phyloP scores from a whole-genome alignment of 2,329 filamentous ascomycete genomes.

The Neospermospora avenae region DNA sequence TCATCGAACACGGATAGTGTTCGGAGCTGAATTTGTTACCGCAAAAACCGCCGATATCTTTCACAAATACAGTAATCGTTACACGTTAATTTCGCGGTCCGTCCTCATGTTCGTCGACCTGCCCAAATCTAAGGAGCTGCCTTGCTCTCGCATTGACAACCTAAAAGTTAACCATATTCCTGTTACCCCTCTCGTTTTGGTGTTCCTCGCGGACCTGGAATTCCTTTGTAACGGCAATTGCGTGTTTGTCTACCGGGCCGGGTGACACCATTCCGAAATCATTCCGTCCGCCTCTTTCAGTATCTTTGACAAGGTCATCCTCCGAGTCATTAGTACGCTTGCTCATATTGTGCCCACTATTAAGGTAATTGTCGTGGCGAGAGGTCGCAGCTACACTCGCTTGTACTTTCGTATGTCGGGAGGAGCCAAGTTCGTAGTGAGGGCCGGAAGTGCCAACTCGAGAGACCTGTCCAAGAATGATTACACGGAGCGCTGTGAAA shows the following conservation, averaged over 20 bases:
- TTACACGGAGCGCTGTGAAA: conserved; percentile 16
- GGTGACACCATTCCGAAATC: neutral
- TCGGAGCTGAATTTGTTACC: too few species aligned
- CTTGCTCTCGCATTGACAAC: neutral
- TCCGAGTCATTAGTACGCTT: conserved; percentile 4
- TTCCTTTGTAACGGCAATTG: conserved; percentile 6
- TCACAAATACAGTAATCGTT: neutral
- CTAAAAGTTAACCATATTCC: conserved; percentile 1
- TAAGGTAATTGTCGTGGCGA: neutral
- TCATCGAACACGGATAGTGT: neutral
- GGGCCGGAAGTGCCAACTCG: conserved; percentile 7
- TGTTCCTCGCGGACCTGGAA: conserved; percentile 9
- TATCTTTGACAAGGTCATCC: conserved; percentile 9
- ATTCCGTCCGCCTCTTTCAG: neutral
- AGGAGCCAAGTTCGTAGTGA: conserved; percentile 20
- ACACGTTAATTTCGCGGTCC: neutral
- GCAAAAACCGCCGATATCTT: neutral
- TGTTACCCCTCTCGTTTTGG: conserved; percentile 1
- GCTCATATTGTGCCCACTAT: neutral
- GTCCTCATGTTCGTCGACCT: neutral
- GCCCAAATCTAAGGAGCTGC: too few species aligned
- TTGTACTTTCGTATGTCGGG: neutral
- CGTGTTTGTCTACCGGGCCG: neutral
- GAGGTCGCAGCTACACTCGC: neutral
- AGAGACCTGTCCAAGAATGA: conserved; percentile 9